Evolutionary conservation across 257 asterid genomes (phyloP), one percentile per base, ranked within the genome.

Genomic region (Rubia yunnanensis): DNA sequence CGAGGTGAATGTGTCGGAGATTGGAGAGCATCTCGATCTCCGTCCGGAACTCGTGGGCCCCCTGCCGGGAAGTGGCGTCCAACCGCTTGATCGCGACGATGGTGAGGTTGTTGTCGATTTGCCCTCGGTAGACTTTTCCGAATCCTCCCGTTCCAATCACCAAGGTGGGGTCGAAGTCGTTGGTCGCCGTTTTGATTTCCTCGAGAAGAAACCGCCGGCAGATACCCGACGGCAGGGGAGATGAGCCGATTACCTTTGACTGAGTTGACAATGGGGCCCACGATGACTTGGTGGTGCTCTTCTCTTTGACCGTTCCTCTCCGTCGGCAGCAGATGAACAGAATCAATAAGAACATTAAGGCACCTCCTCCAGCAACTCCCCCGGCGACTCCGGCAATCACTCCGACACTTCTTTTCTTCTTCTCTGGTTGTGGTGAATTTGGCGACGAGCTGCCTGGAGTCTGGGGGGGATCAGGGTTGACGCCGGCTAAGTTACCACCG

Each of bases 1-100:
- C 96, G 10, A 88, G 38, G 68, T 88, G 91, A 11, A 72, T 39
- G 81, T 88, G 87, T 22, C 96, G 66, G 1, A 85, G 78, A 55
- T 79, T 82, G 0, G 94, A 88, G 6, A 88, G 34, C 89, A 79
- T 80, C 35, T 77, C 72, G 74, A 88, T 88, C 60, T 88, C 96
- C 0, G 96, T 88, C 34, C 78, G 39, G 52, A 88, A 88, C 48
- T 88, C 96, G 11, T 41, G 80, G 18, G 50, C 80, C 5, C 95
- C 92, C 57, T 84, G 91, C 1, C 62, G 78, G 1, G 92, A 85
- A 0, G 81, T 72, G 0, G 87, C 49, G 58, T 83, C 74, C 56
- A 80, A 69, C 27, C 89, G 64, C 64, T 86, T 86, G 52, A 86
- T 64, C 0, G 87, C 87, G 20, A 86, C 87, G 2, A 72, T 4